A percentile compares a stretch with the other conserved stretches of the same genome.
Evolutionary conservation across 2,329 filamentous ascomycete species (phyloP).

Genomic region (Paecilomyces formosus): DNA sequence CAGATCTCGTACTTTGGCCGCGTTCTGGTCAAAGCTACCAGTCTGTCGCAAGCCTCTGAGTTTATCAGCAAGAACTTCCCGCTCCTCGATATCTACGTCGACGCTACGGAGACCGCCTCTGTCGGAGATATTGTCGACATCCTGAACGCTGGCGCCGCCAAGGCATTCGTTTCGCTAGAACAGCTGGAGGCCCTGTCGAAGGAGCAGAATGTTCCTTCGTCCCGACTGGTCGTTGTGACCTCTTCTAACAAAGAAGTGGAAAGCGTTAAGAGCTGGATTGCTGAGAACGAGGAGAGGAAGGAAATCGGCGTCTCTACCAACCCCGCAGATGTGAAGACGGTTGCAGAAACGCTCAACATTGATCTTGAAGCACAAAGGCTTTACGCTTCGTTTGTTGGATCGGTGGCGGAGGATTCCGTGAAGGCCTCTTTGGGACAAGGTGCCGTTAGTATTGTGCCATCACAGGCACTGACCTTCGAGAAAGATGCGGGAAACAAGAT

Average conservation of each 20-base stretch:
- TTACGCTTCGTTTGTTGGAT: slow-evolving; percentile 29
- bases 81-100: slow-evolving; percentile 60
- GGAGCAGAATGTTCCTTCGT: slow-evolving; percentile 45
- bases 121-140: slow-evolving; percentile 69
- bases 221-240: slow-evolving; percentile 51
- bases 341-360: slow-evolving; percentile 30
- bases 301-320: slow-evolving; percentile 27
- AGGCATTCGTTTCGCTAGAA: slow-evolving; percentile 69
- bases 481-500: slow-evolving; percentile 53
- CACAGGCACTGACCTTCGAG: slow-evolving; percentile 61
- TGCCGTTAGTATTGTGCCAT: slow-evolving; percentile 68
- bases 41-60: slow-evolving; percentile 29
- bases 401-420: slow-evolving; percentile 40
- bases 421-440: slow-evolving; percentile 40
- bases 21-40: slow-evolving; percentile 47
- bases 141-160: slow-evolving; percentile 76
- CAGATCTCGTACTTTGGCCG: slow-evolving; percentile 53
- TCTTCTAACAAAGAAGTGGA: slow-evolving; percentile 30
- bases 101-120: slow-evolving; percentile 62
- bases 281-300: slow-evolving; percentile 26
- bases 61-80: slow-evolving; percentile 53
- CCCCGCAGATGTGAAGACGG: slow-evolving; percentile 28
- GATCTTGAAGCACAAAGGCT: slow-evolving; percentile 33
- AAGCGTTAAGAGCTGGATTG: slow-evolving; percentile 33
- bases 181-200: slow-evolving; percentile 54